phyloP scores from a whole-genome alignment of 1,284 basidiomycete genomes.

The Irpex sp. region DNA sequence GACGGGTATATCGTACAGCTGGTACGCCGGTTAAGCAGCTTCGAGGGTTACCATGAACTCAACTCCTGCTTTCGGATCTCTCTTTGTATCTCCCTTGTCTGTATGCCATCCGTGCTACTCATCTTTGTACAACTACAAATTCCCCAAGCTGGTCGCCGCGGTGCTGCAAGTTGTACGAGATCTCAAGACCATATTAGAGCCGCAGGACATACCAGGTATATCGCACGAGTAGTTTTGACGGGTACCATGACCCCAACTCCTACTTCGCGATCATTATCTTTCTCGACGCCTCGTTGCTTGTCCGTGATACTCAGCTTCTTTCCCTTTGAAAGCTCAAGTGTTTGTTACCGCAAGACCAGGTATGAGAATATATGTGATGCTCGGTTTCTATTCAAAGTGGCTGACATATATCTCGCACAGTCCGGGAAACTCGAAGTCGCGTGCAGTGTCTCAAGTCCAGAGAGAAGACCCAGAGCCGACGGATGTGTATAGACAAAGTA shows the following conservation, averaged over 20 bases:
- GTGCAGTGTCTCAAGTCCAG: not conserved
- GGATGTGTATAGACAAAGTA: too few relatives aligned
- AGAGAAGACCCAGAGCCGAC: too few relatives aligned
- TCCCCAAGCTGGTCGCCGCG: not conserved
- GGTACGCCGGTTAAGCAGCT: not conserved
- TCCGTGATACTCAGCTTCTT: not conserved
- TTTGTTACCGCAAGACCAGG: not conserved
- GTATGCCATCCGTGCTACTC: too few relatives aligned
- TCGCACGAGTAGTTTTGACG: not conserved
- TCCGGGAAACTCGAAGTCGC: not conserved
- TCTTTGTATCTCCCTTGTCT: too few relatives aligned
- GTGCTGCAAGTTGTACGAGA: not conserved
- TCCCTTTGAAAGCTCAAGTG: not conserved
- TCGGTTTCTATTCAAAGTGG: not conserved
- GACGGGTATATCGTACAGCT: not conserved
- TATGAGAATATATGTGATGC: not conserved
- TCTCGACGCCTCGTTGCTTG: too few relatives aligned
- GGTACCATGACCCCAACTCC: not conserved
- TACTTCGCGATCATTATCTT: not conserved
- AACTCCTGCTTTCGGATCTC: too few relatives aligned
- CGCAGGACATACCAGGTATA: not conserved
- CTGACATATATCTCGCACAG: too few relatives aligned
- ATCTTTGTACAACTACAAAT: too few relatives aligned
- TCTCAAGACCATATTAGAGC: not conserved
- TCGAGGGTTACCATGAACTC: not conserved